Percentiles rank a stretch among this genome's conserved stretches.
These are phyloP conservation scores for Eimeria maxima DNA, from an alignment of 169 alveolate genomes.

Conservation along the genomic window DNA sequence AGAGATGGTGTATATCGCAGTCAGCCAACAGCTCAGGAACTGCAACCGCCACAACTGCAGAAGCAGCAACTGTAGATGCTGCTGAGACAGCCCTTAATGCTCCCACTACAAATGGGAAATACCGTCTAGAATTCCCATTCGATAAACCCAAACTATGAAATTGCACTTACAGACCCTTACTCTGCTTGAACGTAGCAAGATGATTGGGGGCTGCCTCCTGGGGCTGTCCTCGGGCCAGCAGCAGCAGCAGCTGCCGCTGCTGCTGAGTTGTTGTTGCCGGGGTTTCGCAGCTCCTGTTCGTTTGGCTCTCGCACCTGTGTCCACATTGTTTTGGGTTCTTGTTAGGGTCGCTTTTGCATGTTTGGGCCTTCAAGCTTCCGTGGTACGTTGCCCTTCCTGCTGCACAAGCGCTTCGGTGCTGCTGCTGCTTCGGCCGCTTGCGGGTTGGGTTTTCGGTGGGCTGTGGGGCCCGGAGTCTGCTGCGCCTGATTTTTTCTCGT, in stretches of 20 bases:
- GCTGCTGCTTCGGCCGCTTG: conserved; percentile 12
- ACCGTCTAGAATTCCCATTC: neutral
- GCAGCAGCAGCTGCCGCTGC: conserved; percentile 43
- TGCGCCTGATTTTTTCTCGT: neutral
- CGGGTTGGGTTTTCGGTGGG: neutral
- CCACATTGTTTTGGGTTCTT: neutral
- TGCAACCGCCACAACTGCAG: neutral
- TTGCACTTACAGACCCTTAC: no score
- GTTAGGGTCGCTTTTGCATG: neutral
- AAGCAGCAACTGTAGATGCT: neutral
- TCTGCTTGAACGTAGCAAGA: neutral
- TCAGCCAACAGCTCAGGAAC: neutral
- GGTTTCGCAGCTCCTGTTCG: neutral
- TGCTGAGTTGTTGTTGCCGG: conserved; percentile 19
- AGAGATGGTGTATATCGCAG: neutral
- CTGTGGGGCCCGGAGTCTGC: conserved; percentile 7
- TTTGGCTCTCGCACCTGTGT: conserved; percentile 10
- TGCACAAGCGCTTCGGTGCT: conserved; percentile 5
- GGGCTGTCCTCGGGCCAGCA: conserved; percentile 29
- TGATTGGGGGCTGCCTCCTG: neutral
- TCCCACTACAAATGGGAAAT: neutral
- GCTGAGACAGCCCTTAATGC: conserved; percentile 15
- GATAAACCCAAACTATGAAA: neutral
- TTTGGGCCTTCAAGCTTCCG: neutral
- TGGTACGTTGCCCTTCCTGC: neutral